phyloP scores from a whole-genome alignment of 345 rosid species.

The Syzygium jambos region DNA sequence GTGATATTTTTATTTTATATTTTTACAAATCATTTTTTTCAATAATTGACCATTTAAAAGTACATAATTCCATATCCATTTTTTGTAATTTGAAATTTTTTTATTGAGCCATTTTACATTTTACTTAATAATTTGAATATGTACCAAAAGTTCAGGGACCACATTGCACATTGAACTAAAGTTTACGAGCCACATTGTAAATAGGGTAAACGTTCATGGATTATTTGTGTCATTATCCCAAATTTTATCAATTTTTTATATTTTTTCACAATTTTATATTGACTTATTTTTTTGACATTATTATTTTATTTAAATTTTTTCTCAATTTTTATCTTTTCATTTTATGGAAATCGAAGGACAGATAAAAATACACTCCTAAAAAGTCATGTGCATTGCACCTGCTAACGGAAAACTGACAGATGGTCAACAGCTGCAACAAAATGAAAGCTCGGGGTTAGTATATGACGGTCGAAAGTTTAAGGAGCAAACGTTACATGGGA shows the following conservation, averaged over 20 bases:
- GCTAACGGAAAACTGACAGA: not conserved
- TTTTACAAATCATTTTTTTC: not conserved
- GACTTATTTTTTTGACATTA: not conserved
- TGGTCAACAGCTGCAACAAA: not conserved
- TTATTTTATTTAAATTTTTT: not conserved
- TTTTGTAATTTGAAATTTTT: not conserved
- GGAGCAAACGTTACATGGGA: not conserved
- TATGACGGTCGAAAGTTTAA: not conserved
- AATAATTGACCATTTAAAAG: not conserved
- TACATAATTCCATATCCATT: not conserved
- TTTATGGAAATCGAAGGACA: not conserved
- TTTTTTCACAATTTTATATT: not conserved
- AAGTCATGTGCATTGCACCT: not conserved
- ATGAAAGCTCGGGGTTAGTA: not conserved
- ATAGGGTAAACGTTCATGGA: too few species aligned
- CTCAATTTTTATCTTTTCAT: not conserved
- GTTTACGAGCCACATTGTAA: too few species aligned
- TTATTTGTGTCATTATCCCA: too few species aligned
- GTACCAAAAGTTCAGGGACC: too few species aligned
- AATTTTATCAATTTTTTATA: not conserved
- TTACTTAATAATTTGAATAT: not conserved
- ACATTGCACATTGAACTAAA: too few species aligned
- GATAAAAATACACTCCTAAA: not conserved
- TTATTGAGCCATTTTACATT: not conserved
- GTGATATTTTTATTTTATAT: not conserved